Conservation (phyloP, 2,329 filamentous ascomycete genomes). For the Chaetothyriales sp. region DNA sequence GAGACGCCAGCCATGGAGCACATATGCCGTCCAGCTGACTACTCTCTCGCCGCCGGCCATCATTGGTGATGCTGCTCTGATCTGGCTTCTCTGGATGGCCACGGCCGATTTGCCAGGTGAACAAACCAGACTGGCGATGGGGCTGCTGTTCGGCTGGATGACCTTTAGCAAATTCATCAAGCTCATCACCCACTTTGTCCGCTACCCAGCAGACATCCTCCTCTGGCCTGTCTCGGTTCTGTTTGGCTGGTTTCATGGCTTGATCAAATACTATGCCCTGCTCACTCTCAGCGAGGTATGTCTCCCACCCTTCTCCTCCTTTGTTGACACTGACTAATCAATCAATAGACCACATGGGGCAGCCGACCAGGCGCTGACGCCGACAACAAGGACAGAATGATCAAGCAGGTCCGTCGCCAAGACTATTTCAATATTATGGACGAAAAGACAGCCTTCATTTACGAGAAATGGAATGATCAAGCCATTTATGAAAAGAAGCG, state of each 20-base stretch:
- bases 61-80: conserved; percentile 56
- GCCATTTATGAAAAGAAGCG: neutral
- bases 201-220: conserved; percentile 65
- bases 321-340: conserved; percentile 13
- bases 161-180: conserved; percentile 86
- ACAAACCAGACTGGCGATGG: conserved; percentile 41
- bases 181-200: conserved; percentile 69
- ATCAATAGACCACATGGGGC: conserved; percentile 73
- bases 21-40: conserved; percentile 81
- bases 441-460: neutral
- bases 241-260: conserved; percentile 84
- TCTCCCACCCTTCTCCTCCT: conserved; percentile 9
- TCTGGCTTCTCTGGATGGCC: conserved; percentile 54
- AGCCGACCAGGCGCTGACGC: conserved; percentile 82
- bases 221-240: conserved; percentile 72
- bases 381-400: conserved; percentile 60
- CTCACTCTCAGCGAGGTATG: conserved; percentile 70
- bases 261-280: conserved; percentile 81
- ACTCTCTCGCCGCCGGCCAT: conserved; percentile 84
- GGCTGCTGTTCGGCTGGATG: conserved; percentile 56
- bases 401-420: conserved; percentile 11
- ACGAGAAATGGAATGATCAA: neutral
- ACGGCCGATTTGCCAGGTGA: conserved; percentile 45
- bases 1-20: conserved; percentile 84
- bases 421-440: conserved; percentile 2